Evolutionary conservation across 495 filamentous ascomycete species (phyloP).

Genomic region (Diplogelasinospora grovesii): DNA sequence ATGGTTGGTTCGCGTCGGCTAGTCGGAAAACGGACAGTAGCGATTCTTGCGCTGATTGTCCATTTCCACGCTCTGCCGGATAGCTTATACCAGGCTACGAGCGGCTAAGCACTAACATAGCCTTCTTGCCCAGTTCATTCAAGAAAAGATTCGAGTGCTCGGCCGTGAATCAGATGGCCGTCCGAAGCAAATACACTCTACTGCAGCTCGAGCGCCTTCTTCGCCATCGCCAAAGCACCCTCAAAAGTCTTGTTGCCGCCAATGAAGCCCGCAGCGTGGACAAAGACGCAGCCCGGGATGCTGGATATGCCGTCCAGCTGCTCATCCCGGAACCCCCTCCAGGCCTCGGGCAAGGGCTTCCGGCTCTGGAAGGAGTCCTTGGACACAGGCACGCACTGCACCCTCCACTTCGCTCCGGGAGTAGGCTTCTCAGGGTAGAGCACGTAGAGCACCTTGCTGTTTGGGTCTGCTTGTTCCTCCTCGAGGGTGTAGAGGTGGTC

Average conservation of each 20-base stretch:
- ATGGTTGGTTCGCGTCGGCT: too few species aligned
- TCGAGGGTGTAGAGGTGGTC: conserved; percentile 92
- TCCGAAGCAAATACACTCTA: too few species aligned
- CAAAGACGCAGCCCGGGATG: conserved; percentile 75
- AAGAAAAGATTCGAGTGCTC: too few species aligned
- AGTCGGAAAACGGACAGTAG: too few species aligned
- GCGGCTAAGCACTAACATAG: too few species aligned
- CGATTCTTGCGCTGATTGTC: too few species aligned
- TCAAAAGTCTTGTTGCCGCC: conserved; percentile 88
- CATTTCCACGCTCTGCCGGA: too few species aligned
- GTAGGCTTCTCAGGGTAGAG: conserved; percentile 76
- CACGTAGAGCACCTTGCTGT: conserved; percentile 72
- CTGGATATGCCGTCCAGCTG: conserved; percentile 69
- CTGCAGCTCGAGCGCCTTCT: conserved; percentile 48
- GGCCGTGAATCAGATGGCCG: too few species aligned
- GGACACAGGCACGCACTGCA: conserved; percentile 76
- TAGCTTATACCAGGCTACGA: too few species aligned
- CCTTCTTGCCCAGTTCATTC: too few species aligned
- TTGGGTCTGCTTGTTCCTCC: conserved; percentile 40
- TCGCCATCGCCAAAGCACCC: conserved; percentile 82
- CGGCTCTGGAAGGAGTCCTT: conserved; percentile 83
- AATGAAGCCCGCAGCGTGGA: conserved; percentile 93
- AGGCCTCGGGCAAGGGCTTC: conserved; percentile 81
- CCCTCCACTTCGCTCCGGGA: conserved; percentile 75
- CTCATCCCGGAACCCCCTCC: conserved; percentile 84